Base-by-base conservation (phyloP, 805 yeast genomes). In the Starmerella sp. region DNA sequence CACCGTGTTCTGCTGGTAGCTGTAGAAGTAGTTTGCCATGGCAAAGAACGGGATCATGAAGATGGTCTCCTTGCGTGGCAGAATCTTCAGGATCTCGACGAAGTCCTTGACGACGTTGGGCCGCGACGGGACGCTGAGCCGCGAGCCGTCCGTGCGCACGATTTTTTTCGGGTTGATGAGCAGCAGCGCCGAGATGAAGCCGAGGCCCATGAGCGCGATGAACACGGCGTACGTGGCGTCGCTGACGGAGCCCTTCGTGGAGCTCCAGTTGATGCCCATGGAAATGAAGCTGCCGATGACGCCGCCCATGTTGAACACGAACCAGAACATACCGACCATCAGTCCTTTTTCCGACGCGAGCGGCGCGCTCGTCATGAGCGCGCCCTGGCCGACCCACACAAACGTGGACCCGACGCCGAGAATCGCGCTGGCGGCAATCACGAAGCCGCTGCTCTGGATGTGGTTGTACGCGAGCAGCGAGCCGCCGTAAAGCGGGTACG, bases 21-120 rank as follows among this genome's bases (percentile, higher is more conserved):
- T 77, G 72, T 79, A 79, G 70, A 79, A 81, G 81, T 81, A 81
- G 71, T 81, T 81, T 38, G 84, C 78, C 32, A 82, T 74, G 60
- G 78, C 76, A 65, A 80, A 81, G 77, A 79, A 74, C 45, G 85
- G 85, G 73, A 81, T 76, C 65, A 79, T 62, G 30, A 76, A 65
- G 48, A 75, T 63, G 51, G 80, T 75, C 64, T 68, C 59, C 52
- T 56, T 56, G 34, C 59, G 71, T 48, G 78, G 78, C 61, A 75
- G 76, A 29, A 57, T 59, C 53, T 61, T 64, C 57, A 77, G 69
- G 49, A 73, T 66, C 44, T 63, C 62, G 57, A 65, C 65, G 61
- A 79, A 69, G 46, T 71, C 78, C 14, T 60, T 55, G 45, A 79
- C 52, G 62, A 79, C 83, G 32, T 54, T 52, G 28, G 61, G 61